Base-by-base conservation (phyloP, 2,329 filamentous ascomycete genomes). In the Scorias spongiosa region DNA sequence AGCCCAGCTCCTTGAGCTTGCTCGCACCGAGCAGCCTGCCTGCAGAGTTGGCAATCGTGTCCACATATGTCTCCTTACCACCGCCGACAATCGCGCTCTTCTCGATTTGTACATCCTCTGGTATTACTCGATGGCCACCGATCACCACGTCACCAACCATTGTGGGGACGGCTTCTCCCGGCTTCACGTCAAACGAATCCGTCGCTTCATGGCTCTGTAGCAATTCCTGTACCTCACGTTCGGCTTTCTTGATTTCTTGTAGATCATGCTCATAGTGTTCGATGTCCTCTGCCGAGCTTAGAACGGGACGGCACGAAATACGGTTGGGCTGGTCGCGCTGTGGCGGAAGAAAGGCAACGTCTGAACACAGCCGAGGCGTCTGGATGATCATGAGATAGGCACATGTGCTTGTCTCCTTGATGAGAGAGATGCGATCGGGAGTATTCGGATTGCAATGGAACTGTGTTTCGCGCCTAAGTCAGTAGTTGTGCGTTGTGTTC, bases 351-450 rank as follows among this genome's bases (percentile, higher is more conserved):
- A 95, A 95, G 9, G 86, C 86, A 9, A 85, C 76, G 52, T 95
- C 88, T 57, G 81, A 77, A 66, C 88, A 95, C 10, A 95, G 75
- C 1, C 86, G 79, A 0, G 87, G 85, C 0, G 88, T 94, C 59
- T 93, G 83, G 49, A 95, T 76, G 29, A 93, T 78, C 87, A 95
- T 94, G 43, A 94, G 71, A 59, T 95, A 95, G 10, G 85, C 78
- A 65, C 88, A 95, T 10, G 86, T 94, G 2, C 81, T 83, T 1
- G 89, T 78, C 61, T 95, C 88, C 62, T 94, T 94, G 64, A 95
- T 93, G 78, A 85, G 87, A 38, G 81, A 81, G 54, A 95, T 94
- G 40, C 81, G 77, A 59, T 93, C 81, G 40, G 68, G 70, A 29
- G 78, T 70, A 41, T 83, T 80, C 0, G 84, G 85, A 54, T 84